Percentiles rank a stretch among this genome's conserved stretches.
phyloP scores from a whole-genome alignment of 2,329 filamentous ascomycete genomes.

The Xylaria arbuscula region DNA sequence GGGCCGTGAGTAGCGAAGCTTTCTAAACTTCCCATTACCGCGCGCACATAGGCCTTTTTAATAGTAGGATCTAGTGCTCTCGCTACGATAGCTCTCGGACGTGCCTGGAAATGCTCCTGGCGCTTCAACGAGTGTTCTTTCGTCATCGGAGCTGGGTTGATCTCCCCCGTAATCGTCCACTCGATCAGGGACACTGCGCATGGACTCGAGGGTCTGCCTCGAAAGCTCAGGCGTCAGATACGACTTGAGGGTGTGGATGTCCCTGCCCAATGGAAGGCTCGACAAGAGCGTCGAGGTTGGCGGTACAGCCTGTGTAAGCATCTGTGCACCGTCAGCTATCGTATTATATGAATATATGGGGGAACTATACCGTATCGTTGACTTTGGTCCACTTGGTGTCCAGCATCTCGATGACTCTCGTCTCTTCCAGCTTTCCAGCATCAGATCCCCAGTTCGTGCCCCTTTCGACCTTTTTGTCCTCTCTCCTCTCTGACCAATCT shows the following conservation, averaged over 20 bases:
- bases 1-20: no score
- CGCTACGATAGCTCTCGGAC: slow-evolving; percentile 44
- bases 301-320: slow-evolving; percentile 74
- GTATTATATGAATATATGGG: not conserved
- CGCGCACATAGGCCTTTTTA: slow-evolving; percentile 33
- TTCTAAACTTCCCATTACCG: not conserved
- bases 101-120: slow-evolving; percentile 49
- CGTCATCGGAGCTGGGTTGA: slow-evolving; percentile 58
- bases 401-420: slow-evolving; percentile 85
- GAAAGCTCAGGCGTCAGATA: slow-evolving; percentile 76
- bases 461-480: slow-evolving; percentile 82
- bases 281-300: slow-evolving; percentile 76
- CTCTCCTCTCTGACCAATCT: slow-evolving; percentile 77
- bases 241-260: slow-evolving; percentile 79
- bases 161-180: slow-evolving; percentile 56
- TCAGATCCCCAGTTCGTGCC: slow-evolving; percentile 81
- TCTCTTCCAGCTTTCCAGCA: slow-evolving; percentile 86
- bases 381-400: slow-evolving; percentile 90
- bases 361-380: slow-evolving; percentile 79
- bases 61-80: slow-evolving; percentile 49
- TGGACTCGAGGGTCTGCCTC: slow-evolving; percentile 69
- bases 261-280: slow-evolving; percentile 86
- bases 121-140: slow-evolving; percentile 40
- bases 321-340: slow-evolving; percentile 27
- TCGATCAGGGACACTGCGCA: slow-evolving; percentile 65